Conservation (phyloP, 257 asterid genomes). For the Osmanthus fragrans region DNA sequence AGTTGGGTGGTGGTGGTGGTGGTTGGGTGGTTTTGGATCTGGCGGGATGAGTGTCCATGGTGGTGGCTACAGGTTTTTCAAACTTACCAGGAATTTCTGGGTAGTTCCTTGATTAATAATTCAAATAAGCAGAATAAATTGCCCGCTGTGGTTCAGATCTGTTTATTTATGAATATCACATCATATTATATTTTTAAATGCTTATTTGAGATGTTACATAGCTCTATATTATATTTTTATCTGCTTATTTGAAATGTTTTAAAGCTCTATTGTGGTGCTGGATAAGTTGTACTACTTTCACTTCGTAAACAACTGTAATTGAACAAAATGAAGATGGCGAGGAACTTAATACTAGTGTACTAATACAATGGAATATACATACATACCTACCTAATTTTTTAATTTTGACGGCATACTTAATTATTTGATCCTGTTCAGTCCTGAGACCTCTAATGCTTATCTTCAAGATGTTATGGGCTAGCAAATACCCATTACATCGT, state of each 20-base stretch:
- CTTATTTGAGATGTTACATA: not conserved
- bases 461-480: conserved; percentile 4
- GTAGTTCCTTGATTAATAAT: too few species aligned
- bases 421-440: conserved; percentile 11
- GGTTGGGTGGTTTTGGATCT: too few species aligned
- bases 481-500: not conserved
- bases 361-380: not conserved
- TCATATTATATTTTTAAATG: not conserved
- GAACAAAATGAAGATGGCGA: not conserved
- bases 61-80: too few species aligned
- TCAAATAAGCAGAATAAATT: too few species aligned
- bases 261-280: too few species aligned
- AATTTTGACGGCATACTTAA: not conserved
- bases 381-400: not conserved
- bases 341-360: conserved; percentile 6
- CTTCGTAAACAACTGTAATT: conserved; percentile 4
- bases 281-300: conserved; percentile 5
- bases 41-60: too few species aligned
- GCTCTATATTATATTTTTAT: not conserved
- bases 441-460: not conserved
- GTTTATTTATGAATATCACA: not conserved
- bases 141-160: too few species aligned
- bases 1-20: too few species aligned
- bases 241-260: not conserved
- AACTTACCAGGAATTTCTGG: too few species aligned